Percentiles rank a stretch among this genome's conserved stretches.
Evolutionary conservation across 306 rosid genomes (phyloP).

Genomic region (Castanospermum australe): DNA sequence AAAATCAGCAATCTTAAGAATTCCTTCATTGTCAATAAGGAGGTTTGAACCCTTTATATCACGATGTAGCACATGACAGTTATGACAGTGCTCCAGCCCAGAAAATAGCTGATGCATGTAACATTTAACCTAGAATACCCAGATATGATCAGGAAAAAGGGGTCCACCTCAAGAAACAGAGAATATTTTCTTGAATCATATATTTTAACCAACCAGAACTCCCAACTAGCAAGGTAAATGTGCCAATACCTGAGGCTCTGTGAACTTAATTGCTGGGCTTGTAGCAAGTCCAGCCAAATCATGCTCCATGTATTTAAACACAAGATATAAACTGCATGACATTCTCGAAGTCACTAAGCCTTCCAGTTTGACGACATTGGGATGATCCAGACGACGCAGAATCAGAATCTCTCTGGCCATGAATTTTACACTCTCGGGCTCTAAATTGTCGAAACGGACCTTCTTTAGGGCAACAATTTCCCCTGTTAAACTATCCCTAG

Average conservation of each 20-base stretch:
- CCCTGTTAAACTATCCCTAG: constrained; percentile 75
- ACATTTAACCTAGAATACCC: constrained; percentile 69
- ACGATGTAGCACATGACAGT: constrained; percentile 72
- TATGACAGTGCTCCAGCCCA: constrained; percentile 90
- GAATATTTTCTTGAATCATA: not conserved
- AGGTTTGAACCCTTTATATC: constrained; percentile 94
- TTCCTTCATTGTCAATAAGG: constrained; percentile 79
- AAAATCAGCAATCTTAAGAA: constrained; percentile 88
- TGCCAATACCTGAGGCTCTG: constrained; percentile 71
- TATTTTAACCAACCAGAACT: constrained; percentile 11
- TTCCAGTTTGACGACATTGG: constrained; percentile 83
- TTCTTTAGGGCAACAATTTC: constrained; percentile 84
- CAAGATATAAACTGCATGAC: constrained; percentile 91
- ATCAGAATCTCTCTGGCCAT: constrained; percentile 94
- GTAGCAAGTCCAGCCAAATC: constrained; percentile 96
- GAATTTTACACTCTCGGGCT: constrained; percentile 91
- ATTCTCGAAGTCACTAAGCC: constrained; percentile 89
- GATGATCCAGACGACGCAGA: constrained; percentile 81
- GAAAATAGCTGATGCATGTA: constrained; percentile 86
- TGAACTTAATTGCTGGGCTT: constrained; percentile 70
- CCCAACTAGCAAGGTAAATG: constrained; percentile 9
- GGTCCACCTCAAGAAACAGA: not conserved
- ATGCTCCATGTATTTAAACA: constrained; percentile 83
- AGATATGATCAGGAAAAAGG: constrained; percentile 27
- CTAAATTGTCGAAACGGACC: constrained; percentile 91